Percentiles rank a stretch among this genome's conserved stretches.
Conservation (phyloP, 2,329 filamentous ascomycete genomes). For the Epichloe uncinata region DNA sequence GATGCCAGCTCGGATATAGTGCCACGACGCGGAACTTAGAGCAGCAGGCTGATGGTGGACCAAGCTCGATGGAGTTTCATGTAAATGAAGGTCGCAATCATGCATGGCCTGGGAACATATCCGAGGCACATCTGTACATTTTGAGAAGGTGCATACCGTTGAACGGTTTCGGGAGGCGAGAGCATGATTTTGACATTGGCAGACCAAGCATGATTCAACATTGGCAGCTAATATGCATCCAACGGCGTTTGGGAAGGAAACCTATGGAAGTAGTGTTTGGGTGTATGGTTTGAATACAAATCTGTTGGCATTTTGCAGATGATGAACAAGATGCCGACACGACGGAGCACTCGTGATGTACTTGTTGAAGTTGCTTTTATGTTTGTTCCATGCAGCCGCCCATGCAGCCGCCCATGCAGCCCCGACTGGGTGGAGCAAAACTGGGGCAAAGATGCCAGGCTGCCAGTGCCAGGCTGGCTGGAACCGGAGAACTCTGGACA, state of each 20-base stretch:
- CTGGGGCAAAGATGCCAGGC: no score
- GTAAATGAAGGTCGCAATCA: no score
- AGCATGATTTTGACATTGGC: neutral
- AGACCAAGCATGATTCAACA: no score
- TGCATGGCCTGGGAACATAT: no score
- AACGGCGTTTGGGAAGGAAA: neutral
- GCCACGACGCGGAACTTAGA: constrained; percentile 2
- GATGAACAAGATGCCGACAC: neutral
- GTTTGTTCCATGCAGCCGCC: no score
- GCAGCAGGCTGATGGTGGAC: neutral
- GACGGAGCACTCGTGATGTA: neutral
- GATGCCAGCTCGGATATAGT: constrained; percentile 4
- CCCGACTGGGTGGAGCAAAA: no score
- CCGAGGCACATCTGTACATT: no score
- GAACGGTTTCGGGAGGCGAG: neutral
- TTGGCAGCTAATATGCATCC: neutral
- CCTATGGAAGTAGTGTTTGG: neutral
- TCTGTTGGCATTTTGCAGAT: neutral
- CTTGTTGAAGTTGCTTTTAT: no score
- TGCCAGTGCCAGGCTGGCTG: no score
- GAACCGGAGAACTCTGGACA: no score
- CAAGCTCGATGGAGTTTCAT: neutral
- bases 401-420: no score
- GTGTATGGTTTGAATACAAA: neutral
- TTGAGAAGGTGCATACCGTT: neutral